Evolutionary conservation across 768 basidiomycete species (phyloP).

Genomic region (Rhizopogon vulgaris): DNA sequence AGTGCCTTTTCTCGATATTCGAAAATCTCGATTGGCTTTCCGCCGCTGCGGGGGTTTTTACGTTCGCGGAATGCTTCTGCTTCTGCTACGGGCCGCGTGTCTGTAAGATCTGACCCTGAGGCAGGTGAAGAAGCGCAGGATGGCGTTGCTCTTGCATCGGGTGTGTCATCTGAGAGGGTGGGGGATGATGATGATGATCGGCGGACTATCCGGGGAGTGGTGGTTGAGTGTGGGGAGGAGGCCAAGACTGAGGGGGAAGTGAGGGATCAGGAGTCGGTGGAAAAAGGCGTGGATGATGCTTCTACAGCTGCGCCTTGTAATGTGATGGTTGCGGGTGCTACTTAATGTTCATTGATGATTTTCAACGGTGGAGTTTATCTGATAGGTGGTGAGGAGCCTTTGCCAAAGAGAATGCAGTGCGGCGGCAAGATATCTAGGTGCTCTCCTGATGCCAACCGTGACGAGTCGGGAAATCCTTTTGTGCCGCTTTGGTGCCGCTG

Average conservation of each 20-base stretch:
- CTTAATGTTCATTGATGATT: no score
- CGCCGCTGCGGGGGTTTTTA: slow-evolving; percentile 58
- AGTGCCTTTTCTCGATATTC: slow-evolving; percentile 32
- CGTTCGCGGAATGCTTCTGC: slow-evolving; percentile 59
- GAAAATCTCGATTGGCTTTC: slow-evolving; percentile 43
- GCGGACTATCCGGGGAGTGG: slow-evolving; percentile 29
- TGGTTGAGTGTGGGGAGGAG: slow-evolving; percentile 10
- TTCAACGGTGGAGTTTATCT: no score
- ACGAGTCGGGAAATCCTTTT: no score
- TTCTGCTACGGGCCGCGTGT: slow-evolving; percentile 28
- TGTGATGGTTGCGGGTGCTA: slow-evolving; percentile 8
- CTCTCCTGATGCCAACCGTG: no score
- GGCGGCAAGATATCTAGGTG: no score
- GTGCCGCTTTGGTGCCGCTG: no score
- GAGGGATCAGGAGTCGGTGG: slow-evolving; percentile 6
- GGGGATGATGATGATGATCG: slow-evolving; percentile 37
- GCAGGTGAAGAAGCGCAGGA: slow-evolving; percentile 15
- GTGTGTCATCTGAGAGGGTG: slow-evolving; percentile 3
- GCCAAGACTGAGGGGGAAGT: no score
- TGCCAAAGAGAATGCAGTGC: no score
- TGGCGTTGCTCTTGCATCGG: slow-evolving; percentile 3
- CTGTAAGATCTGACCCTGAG: slow-evolving; percentile 17
- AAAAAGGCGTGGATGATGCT: slow-evolving; percentile 3
- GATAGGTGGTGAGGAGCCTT: no score
- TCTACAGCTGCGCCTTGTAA: slow-evolving; percentile 10